phyloP scores from a whole-genome alignment of 148 eudicot species.

The Persicaria tinctoria region DNA sequence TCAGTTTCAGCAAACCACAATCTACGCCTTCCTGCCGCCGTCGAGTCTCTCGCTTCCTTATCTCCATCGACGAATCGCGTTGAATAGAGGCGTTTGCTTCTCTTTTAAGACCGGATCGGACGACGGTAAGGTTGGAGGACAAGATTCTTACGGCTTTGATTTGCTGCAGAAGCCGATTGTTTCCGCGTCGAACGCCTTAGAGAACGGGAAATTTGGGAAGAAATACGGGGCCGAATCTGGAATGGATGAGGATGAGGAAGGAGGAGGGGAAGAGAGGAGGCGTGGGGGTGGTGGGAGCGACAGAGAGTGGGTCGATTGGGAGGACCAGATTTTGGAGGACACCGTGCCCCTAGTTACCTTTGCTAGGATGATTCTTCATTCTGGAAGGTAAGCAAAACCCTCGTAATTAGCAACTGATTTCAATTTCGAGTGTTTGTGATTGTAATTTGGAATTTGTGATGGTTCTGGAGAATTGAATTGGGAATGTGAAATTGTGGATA shows the following conservation, averaged over 20 bases:
- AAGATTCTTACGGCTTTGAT: constrained; percentile 29
- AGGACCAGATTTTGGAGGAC: constrained; percentile 75
- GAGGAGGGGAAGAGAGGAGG: background rate
- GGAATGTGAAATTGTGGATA: constrained; percentile 13
- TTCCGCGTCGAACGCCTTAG: constrained; percentile 18
- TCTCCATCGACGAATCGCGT: constrained; percentile 6
- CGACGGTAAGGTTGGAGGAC: constrained; percentile 16
- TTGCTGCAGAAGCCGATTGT: constrained; percentile 53
- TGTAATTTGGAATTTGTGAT: constrained; percentile 10
- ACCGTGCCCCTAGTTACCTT: constrained; percentile 91
- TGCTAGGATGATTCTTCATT: constrained; percentile 91
- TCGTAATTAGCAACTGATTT: background rate
- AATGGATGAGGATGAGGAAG: constrained; percentile 8
- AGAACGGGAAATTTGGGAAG: constrained; percentile 7
- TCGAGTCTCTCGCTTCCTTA: constrained; percentile 24
- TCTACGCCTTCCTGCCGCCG: constrained; percentile 22
- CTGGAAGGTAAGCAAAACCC: constrained; percentile 51
- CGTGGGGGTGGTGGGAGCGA: constrained; percentile 1
- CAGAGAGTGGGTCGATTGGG: constrained; percentile 71
- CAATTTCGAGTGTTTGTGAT: background rate
- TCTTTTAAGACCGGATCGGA: constrained; percentile 26
- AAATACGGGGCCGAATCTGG: constrained; percentile 15
- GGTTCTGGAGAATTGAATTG: background rate
- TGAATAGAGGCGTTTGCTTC: constrained; percentile 9
- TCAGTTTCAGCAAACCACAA: constrained; percentile 7